Evolutionary conservation across 805 yeast genomes (phyloP).

Genomic region (Grigorovia humatica): DNA sequence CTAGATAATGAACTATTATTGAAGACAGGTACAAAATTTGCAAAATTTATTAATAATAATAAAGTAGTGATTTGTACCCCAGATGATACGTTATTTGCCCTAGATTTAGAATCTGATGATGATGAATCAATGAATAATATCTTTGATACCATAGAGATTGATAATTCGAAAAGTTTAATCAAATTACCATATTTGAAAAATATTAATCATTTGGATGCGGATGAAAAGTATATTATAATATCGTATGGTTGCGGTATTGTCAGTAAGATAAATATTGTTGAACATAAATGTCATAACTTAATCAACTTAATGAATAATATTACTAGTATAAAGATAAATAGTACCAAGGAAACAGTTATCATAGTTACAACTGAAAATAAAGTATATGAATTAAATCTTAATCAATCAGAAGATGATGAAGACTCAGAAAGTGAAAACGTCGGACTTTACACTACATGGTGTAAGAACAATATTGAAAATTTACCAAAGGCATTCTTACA

Average conservation of each 20-base stretch:
- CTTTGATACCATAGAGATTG: slow-evolving; percentile 21
- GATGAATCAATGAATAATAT: slow-evolving; percentile 25
- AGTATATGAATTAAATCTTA: slow-evolving; percentile 52
- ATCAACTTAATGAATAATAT: slow-evolving; percentile 52
- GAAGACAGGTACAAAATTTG: slow-evolving; percentile 46
- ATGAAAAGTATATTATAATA: slow-evolving; percentile 43
- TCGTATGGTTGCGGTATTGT: slow-evolving; percentile 59
- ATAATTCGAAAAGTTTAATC: slow-evolving; percentile 25
- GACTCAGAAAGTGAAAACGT: slow-evolving; percentile 1
- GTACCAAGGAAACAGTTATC: slow-evolving; percentile 38
- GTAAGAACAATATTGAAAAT: slow-evolving; percentile 61
- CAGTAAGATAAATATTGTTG: slow-evolving; percentile 33
- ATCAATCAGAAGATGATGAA: background rate
- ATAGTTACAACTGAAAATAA: slow-evolving; percentile 67
- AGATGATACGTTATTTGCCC: slow-evolving; percentile 48
- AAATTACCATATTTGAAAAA: slow-evolving; percentile 39
- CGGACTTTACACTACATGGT: slow-evolving; percentile 55
- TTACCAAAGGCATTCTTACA: slow-evolving; percentile 55
- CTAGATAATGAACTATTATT: slow-evolving; percentile 32
- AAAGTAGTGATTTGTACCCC: slow-evolving; percentile 44
- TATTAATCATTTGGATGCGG: slow-evolving; percentile 43
- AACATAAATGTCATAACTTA: slow-evolving; percentile 31
- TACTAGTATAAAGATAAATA: slow-evolving; percentile 50
- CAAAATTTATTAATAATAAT: slow-evolving; percentile 38
- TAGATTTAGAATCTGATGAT: slow-evolving; percentile 33